phyloP scores from a whole-genome alignment of 2,329 filamentous ascomycete genomes.

The Fonsecaea pedrosoi region DNA sequence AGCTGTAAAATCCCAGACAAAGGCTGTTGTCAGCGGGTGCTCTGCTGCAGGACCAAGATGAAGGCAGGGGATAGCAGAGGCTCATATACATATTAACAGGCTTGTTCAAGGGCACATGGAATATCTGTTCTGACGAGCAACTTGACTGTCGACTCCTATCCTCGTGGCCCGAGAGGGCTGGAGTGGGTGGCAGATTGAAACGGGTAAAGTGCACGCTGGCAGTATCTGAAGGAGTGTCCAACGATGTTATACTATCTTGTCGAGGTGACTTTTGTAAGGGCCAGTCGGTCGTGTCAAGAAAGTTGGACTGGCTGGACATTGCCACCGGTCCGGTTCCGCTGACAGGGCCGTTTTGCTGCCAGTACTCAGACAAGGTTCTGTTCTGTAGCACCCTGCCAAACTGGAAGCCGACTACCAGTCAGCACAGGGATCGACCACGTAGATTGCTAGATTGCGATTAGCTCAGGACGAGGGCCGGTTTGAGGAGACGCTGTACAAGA shows the following conservation, averaged over 20 bases:
- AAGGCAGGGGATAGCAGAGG: background rate
- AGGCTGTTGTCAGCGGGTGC: slow-evolving; percentile 41
- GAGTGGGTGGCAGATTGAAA: slow-evolving; percentile 42
- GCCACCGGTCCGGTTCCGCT: slow-evolving; percentile 18
- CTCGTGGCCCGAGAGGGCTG: slow-evolving; percentile 41
- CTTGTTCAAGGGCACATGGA: slow-evolving; percentile 26
- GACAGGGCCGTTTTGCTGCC: slow-evolving; percentile 2
- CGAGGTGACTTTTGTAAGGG: slow-evolving; percentile 41
- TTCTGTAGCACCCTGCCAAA: background rate
- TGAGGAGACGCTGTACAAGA: background rate
- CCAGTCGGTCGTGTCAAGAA: slow-evolving; percentile 44
- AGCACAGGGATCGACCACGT: slow-evolving; percentile 6
- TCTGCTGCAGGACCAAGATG: slow-evolving; percentile 9
- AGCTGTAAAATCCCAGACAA: slow-evolving; percentile 40
- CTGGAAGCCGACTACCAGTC: background rate
- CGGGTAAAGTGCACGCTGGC: slow-evolving; percentile 43
- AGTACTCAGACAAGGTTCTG: background rate
- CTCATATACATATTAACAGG: slow-evolving; percentile 32
- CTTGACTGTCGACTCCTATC: slow-evolving; percentile 36
- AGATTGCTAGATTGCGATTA: slow-evolving; percentile 12
- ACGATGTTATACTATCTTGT: slow-evolving; percentile 43
- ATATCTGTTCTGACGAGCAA: slow-evolving; percentile 34
- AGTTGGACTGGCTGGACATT: slow-evolving; percentile 40
- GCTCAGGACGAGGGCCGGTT: slow-evolving; percentile 13
- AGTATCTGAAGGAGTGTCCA: slow-evolving; percentile 42